Evolutionary conservation across 495 filamentous ascomycete species (phyloP), one percentile per base, ranked within the genome.

Genomic region (Trypethelium eluteriae): DNA sequence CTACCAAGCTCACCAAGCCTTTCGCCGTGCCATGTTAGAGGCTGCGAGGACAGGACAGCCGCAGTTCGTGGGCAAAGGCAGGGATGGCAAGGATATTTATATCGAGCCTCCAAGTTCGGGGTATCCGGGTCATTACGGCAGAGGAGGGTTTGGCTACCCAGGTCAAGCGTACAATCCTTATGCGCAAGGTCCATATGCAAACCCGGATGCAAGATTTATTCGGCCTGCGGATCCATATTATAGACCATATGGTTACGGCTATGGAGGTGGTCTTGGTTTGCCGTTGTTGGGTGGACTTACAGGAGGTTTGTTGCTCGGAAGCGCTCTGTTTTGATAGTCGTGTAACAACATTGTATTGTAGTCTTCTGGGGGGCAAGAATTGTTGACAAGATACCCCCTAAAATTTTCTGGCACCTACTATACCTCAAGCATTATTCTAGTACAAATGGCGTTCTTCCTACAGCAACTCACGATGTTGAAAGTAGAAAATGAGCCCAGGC

Each of bases 11-110:
- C 79, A 83, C 63, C 65, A 74, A 46, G 64, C 70, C 7, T 64
- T 77, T 3, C 74, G 80, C 12, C 62, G 70, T 9, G 79, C 78
- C 2, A 80, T 83, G 80, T 64, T 71, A 1, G 59, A 68, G 9
- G 80, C 80, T 1, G 63, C 70, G 53, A 64, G 76, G 64, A 82
- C 79, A 2, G 81, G 80, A 4, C 67, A 79, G 68, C 80, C 80
- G 65, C 81, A 82, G 70, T 71, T 76, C 4, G 25, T 83, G 1
- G 79, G 79, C 41, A 79, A 77, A 64, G 80, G 81, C 65, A 61
- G 62, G 2, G 69, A 82, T 38, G 81, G 81, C 12, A 72, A 74
- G 56, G 78, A 82, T 64, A 68, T 83, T 14, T 82, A 79, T 65
- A 77, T 83, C 57, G 77, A 81, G 71, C 79, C 81, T 25, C 70